Evolutionary conservation across 75 land plant genomes (phyloP), one percentile per base, ranked within the genome.

Genomic region (Ceratopteris richardii): DNA sequence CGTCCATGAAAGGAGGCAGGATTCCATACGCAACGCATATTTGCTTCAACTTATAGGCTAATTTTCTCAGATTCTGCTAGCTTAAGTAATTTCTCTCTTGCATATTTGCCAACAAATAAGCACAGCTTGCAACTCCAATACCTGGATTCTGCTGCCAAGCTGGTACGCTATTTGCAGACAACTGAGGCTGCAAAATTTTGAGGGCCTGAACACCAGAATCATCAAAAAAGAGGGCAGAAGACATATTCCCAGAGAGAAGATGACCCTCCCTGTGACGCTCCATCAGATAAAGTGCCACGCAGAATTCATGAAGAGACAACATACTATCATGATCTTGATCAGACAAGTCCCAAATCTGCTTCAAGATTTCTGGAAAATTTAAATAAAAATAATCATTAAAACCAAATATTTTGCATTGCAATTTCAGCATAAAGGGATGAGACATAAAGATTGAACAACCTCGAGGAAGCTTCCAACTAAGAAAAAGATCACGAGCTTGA

Each of bases 381-480:
- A 18, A 21, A 14, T 18, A 46, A 5, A 21, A 18, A 5, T 2
- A 40, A 14, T 40, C 14, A 40, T 40, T 40, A 14, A 40, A 10
- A 14, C 9, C 42, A 40, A 10, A 9, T 40, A 40, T 40, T 40
- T 40, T 14, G 9, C 42, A 40, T 9, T 10, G 42, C 14, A 14
- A 9, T 14, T 40, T 40, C 42, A 40, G n/a, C n/a, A n/a, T n/a
- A n/a, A n/a, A n/a, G n/a, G n/a, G n/a, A n/a, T n/a, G n/a, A n/a
- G n/a, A n/a, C n/a, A n/a, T n/a, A n/a, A n/a, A n/a, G n/a, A n/a
- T n/a, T n/a, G n/a, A n/a, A n/a, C n/a, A n/a, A 88, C 97, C 97
- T 92, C 86, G 75, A 23, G 93, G 97, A 43, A 92, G 69, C 51
- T 78, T 63, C 97, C 97, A 92, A 65, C 95, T 85, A 25, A 92